phyloP scores from a whole-genome alignment of 116 monocot genomes.

The Cymodocea nodosa region DNA sequence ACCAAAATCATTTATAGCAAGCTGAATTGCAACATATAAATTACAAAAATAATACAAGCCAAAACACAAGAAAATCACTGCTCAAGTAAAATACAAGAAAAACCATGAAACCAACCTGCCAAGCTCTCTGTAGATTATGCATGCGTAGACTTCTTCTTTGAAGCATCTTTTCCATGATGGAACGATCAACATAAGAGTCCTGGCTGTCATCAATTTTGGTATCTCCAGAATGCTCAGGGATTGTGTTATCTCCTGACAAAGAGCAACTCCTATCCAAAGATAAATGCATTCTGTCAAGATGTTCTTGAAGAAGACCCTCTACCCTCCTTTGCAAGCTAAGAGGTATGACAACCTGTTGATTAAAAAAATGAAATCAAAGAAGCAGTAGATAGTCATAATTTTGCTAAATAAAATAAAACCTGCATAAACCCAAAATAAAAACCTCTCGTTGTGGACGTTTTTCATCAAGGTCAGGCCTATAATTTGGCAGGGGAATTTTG shows the following conservation, averaged over 20 bases:
- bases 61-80: not conserved
- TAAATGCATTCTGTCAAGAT: slow-evolving; percentile 65
- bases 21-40: not conserved
- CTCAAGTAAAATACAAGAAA: not conserved
- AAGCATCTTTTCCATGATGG: slow-evolving; percentile 91
- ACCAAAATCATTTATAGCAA: not conserved
- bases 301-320: slow-evolving; percentile 81
- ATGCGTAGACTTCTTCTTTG: slow-evolving; percentile 75
- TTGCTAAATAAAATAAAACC: not conserved
- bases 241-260: slow-evolving; percentile 13
- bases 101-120: slow-evolving; percentile 50
- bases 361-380: not conserved
- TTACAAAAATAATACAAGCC: not conserved
- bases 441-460: slow-evolving; percentile 98
- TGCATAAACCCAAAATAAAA: not conserved
- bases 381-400: not conserved
- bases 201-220: slow-evolving; percentile 26
- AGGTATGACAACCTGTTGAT: slow-evolving; percentile 68
- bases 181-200: slow-evolving; percentile 50
- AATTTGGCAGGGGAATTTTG: slow-evolving; percentile 92
- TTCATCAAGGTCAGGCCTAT: slow-evolving; percentile 98
- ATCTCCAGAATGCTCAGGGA: slow-evolving; percentile 21
- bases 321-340: slow-evolving; percentile 91
- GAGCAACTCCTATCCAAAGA: slow-evolving; percentile 12
- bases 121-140: slow-evolving; percentile 78